Conservation (phyloP, 139 green algal genomes). For the Chlamydomonas eustigma region DNA sequence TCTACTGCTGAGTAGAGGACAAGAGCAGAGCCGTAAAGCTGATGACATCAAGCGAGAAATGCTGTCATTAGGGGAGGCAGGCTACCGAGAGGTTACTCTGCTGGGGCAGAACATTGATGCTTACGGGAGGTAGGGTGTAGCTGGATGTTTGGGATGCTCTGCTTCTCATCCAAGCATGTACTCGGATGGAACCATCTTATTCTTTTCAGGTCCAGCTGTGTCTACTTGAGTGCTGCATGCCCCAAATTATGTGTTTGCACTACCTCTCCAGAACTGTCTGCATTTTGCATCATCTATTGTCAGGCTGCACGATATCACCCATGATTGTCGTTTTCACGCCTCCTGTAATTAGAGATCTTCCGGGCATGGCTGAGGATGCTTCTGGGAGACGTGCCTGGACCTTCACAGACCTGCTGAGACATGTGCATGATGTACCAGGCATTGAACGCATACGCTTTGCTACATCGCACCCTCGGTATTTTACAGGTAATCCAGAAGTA, state of each 20-base stretch:
- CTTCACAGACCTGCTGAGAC: constrained; percentile 89
- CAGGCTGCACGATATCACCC: too few species aligned
- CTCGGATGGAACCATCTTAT: too few species aligned
- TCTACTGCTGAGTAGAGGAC: constrained; percentile 41
- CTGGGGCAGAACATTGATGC: constrained; percentile 96
- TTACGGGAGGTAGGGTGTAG: constrained; percentile 60
- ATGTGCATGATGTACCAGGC: constrained; percentile 84
- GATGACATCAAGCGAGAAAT: constrained; percentile 85
- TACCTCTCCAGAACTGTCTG: too few species aligned
- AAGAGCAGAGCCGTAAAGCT: constrained; percentile 84
- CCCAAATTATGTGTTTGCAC: too few species aligned
- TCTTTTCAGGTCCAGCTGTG: too few species aligned
- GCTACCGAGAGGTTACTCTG: constrained; percentile 95
- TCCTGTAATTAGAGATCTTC: constrained; percentile 71
- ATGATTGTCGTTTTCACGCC: too few species aligned
- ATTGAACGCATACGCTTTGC: constrained; percentile 95
- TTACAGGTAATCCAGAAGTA: constrained; percentile 68
- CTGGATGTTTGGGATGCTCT: too few species aligned
- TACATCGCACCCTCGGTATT: constrained; percentile 92
- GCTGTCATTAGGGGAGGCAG: constrained; percentile 75
- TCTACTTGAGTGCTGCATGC: too few species aligned
- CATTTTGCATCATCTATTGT: too few species aligned
- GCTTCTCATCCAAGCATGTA: too few species aligned
- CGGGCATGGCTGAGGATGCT: constrained; percentile 72
- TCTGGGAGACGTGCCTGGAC: constrained; percentile 80